Percentiles rank a stretch among this genome's conserved stretches.
phyloP scores from a whole-genome alignment of 2,329 filamentous ascomycete genomes.

The Coniella lustricola region DNA sequence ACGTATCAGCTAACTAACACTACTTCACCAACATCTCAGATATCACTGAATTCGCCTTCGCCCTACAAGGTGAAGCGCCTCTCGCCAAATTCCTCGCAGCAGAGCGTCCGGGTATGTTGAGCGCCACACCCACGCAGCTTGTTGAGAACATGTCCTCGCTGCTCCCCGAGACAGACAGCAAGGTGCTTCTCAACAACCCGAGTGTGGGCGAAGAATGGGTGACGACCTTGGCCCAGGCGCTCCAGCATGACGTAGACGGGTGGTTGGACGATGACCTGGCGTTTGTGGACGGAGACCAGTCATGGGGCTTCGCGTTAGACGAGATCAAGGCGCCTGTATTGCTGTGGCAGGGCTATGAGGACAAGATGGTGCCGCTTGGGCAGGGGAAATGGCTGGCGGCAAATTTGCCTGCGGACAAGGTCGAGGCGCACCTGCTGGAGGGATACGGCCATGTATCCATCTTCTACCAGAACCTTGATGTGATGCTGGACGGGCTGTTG shows the following conservation, averaged over 20 bases:
- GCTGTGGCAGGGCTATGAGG: conserved; percentile 20
- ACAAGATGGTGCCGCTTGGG: conserved; percentile 20
- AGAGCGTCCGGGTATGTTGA: conserved; percentile 1
- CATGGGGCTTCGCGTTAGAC: conserved; percentile 21
- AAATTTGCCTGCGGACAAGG: conserved; percentile 17
- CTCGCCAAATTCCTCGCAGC: conserved; percentile 3
- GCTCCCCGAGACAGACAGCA: conserved; percentile 9
- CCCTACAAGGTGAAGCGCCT: conserved; percentile 5
- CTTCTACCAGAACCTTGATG: background rate
- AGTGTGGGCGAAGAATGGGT: conserved; percentile 4
- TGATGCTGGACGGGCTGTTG: conserved; percentile 10
- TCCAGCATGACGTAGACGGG: conserved; percentile 18
- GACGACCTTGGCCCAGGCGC: conserved; percentile 9
- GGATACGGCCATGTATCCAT: conserved; percentile 20
- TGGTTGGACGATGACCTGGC: conserved; percentile 23
- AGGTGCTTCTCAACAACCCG: conserved; percentile 4
- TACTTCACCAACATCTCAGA: no score
- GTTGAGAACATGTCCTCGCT: conserved; percentile 5
- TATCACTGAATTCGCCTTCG: conserved; percentile 3
- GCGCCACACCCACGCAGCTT: background rate
- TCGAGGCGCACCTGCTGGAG: conserved; percentile 17
- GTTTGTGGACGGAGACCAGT: conserved; percentile 13
- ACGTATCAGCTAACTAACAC: no score
- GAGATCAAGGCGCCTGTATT: conserved; percentile 20
- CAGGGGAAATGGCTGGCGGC: conserved; percentile 21